Base-by-base conservation (phyloP, 176 grass and related monocot species). In the Stipa capillata region DNA sequence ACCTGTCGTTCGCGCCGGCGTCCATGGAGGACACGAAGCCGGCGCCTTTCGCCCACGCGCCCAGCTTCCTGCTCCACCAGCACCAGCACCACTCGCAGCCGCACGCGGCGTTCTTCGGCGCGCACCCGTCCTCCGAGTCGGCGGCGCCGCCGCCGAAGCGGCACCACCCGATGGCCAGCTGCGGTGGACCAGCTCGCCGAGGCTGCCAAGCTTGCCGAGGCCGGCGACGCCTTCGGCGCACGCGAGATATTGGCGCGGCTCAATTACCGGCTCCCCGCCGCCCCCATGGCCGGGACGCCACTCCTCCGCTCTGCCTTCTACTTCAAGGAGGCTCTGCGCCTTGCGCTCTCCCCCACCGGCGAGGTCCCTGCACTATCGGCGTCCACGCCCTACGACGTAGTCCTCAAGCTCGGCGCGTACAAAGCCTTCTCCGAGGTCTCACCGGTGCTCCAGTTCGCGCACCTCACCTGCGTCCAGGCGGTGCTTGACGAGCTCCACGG, bases 231-330 rank as follows among this genome's bases (percentile, higher is more conserved):
- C 45, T 41, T 78, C 52, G 80, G 68, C 74, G 86, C 94, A 61
- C 91, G 86, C 23, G 86, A 87, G 86, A 91, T 93, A 85, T 88
- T 97, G 93, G 88, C 90, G 84, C 93, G 90, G 85, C 94, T 93
- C 90, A 93, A 93, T 89, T 75, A 89, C 72, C 72, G 80, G 62
- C 94, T 97, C 84, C 90, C n/a, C 90, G n/a, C n/a, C n/a, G 84
- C 39, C n/a, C 83, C 86, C 14, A 7, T 64, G 83, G 94, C 90
- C 85, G 84, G 84, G 77, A 93, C 85, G 90, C 88, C 94, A 81
- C n/a, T n/a, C n/a, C n/a, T n/a, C n/a, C n/a, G n/a, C n/a, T n/a
- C n/a, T n/a, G n/a, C n/a, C n/a, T n/a, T n/a, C n/a, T n/a, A n/a
- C n/a, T n/a, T n/a, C n/a, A n/a, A n/a, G n/a, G n/a, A n/a, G n/a